Percentiles rank a stretch among this genome's conserved stretches.
Evolutionary conservation across 805 yeast genomes (phyloP).

Genomic region (Starmerella floricola): DNA sequence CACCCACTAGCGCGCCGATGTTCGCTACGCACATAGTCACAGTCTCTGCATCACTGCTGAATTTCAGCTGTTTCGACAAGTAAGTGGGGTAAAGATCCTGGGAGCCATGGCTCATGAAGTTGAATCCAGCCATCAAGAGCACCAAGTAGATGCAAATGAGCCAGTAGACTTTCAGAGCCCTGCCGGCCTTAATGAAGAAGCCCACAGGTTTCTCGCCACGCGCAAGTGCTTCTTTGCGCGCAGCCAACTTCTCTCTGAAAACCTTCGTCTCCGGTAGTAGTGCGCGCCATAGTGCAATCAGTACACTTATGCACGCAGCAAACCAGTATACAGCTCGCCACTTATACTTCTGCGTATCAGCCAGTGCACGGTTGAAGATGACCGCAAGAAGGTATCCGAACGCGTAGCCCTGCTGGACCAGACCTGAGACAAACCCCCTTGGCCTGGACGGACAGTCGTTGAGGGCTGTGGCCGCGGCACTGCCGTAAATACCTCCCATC

Average conservation of each 20-base stretch:
- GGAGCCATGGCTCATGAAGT: conserved; percentile 62
- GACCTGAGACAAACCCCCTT: conserved; percentile 53
- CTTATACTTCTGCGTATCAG: conserved; percentile 37
- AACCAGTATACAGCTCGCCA: conserved; percentile 73
- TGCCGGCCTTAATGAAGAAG: conserved; percentile 27
- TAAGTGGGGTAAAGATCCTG: conserved; percentile 63
- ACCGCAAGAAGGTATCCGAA: conserved; percentile 57
- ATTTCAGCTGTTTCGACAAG: conserved; percentile 41
- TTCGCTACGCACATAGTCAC: conserved; percentile 53
- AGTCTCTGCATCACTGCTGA: conserved; percentile 38
- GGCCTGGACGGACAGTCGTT: conserved; percentile 51
- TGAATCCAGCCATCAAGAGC: conserved; percentile 54
- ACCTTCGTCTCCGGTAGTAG: conserved; percentile 49
- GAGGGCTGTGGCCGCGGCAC: conserved; percentile 52
- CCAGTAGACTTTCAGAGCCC: conserved; percentile 44
- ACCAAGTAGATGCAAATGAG: conserved; percentile 45
- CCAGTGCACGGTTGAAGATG: conserved; percentile 49
- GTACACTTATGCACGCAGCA: conserved; percentile 51
- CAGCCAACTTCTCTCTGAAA: conserved; percentile 30
- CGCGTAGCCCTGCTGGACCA: conserved; percentile 73
- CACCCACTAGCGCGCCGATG: conserved; percentile 58
- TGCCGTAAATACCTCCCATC: conserved; percentile 63
- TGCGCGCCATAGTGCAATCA: conserved; percentile 47
- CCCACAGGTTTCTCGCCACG: conserved; percentile 13
- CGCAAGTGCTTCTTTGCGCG: conserved; percentile 12